These are phyloP conservation scores for Aurantiochytrium sp. DNA, from an alignment of 108 stramenopile genomes.

Conservation along the genomic window DNA sequence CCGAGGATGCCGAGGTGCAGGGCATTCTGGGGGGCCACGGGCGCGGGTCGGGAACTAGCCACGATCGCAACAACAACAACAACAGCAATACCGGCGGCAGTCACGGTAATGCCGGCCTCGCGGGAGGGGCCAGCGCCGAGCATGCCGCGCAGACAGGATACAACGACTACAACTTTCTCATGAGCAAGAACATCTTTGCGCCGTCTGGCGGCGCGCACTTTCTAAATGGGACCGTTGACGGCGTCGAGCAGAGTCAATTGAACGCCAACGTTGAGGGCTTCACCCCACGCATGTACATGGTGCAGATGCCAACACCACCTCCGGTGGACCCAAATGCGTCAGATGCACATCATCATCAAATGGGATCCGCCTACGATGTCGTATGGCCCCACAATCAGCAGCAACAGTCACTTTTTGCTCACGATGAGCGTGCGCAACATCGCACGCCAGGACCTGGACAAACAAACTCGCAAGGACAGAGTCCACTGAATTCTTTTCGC, in stretches of 20 bases:
- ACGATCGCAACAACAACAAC: not conserved
- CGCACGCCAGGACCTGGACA: not conserved
- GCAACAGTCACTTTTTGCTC: too few species aligned
- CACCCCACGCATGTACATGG: not conserved
- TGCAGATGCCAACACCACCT: not conserved
- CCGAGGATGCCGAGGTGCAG: slow-evolving; percentile 11
- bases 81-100: too few species aligned
- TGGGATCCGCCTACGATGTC: not conserved
- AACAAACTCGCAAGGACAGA: not conserved
- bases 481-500: not conserved
- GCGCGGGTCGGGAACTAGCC: not conserved
- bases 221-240: not conserved
- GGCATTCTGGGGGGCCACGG: not conserved
- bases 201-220: not conserved
- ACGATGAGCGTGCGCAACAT: not conserved
- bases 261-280: not conserved
- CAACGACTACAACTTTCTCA: not conserved
- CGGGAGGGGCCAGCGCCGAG: not conserved
- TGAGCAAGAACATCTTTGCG: not conserved
- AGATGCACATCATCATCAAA: not conserved
- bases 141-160: not conserved
- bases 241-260: not conserved
- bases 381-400: not conserved
- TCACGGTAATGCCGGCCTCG: too few species aligned
- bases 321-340: not conserved